phyloP scores from a whole-genome alignment of 179 eudicot species.

The Beta corolliflora region DNA sequence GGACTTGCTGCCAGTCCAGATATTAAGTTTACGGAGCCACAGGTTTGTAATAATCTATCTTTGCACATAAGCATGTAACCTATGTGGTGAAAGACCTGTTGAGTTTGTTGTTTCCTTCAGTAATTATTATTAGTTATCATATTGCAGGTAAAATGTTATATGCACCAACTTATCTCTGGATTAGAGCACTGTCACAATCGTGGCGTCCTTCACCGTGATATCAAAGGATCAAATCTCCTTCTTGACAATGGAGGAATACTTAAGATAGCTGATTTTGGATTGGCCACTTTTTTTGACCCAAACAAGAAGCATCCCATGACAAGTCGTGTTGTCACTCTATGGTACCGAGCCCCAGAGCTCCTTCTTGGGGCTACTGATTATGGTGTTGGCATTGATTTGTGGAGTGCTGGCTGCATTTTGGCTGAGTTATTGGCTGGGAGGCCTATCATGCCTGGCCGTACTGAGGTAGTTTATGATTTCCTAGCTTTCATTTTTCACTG shows the following conservation, averaged over 20 bases:
- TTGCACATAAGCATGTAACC: neutral
- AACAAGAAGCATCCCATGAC: slow-evolving; percentile 75
- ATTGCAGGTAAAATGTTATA: slow-evolving; percentile 79
- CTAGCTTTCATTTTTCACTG: neutral
- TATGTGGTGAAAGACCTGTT: neutral
- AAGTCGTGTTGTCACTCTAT: slow-evolving; percentile 81
- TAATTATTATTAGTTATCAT: neutral
- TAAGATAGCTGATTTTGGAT: slow-evolving; percentile 85
- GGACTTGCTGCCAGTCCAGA: slow-evolving; percentile 84
- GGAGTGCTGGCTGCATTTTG: slow-evolving; percentile 93
- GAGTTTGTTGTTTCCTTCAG: slow-evolving; percentile 4
- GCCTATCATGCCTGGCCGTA: slow-evolving; percentile 92
- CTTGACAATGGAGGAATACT: slow-evolving; percentile 68
- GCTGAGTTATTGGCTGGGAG: slow-evolving; percentile 83
- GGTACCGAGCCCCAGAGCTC: slow-evolving; percentile 90
- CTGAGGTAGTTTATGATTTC: slow-evolving; percentile 50
- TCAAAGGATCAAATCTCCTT: slow-evolving; percentile 86
- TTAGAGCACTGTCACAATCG: slow-evolving; percentile 87
- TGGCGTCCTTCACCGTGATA: slow-evolving; percentile 82
- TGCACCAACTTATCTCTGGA: slow-evolving; percentile 76
- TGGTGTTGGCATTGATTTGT: slow-evolving; percentile 74
- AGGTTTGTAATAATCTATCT: slow-evolving; percentile 31
- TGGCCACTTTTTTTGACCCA: slow-evolving; percentile 72
- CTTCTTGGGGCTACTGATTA: slow-evolving; percentile 85
- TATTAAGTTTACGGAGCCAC: slow-evolving; percentile 61